Percentiles rank a stretch among this genome's conserved stretches.
Evolutionary conservation across 306 rosid species (phyloP).

Genomic region (Fagus crenata): DNA sequence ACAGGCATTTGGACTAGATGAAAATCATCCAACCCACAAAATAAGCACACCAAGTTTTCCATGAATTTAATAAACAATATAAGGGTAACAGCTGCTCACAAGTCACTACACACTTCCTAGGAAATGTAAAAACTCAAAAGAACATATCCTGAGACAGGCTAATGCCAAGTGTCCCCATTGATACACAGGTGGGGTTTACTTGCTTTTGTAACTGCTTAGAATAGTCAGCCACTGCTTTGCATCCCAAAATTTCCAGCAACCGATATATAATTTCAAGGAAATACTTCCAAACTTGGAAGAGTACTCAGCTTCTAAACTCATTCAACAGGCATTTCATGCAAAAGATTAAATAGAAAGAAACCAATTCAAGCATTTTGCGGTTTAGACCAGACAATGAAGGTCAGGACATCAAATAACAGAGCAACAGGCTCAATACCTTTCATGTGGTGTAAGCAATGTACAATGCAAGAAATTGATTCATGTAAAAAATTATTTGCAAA

Average conservation of each 20-base stretch:
- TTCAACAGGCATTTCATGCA: no score
- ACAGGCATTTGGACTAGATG: background rate
- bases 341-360: no score
- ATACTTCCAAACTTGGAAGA: no score
- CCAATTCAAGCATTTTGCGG: no score
- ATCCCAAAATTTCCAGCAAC: no score
- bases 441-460: background rate
- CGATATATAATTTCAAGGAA: no score
- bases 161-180: background rate
- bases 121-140: background rate
- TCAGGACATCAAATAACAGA: no score
- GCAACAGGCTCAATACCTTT: background rate
- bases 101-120: background rate
- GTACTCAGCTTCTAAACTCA: no score
- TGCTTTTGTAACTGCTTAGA: no score
- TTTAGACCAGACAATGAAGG: no score
- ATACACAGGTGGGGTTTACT: background rate
- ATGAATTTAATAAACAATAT: background rate
- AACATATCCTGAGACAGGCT: background rate
- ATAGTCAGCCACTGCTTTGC: no score
- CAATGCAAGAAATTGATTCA: background rate
- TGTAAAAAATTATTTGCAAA: background rate
- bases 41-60: background rate
- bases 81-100: background rate
- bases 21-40: background rate